phyloP scores from a whole-genome alignment of 2,329 filamentous ascomycete species.

The Colletotrichum sansevieriae region DNA sequence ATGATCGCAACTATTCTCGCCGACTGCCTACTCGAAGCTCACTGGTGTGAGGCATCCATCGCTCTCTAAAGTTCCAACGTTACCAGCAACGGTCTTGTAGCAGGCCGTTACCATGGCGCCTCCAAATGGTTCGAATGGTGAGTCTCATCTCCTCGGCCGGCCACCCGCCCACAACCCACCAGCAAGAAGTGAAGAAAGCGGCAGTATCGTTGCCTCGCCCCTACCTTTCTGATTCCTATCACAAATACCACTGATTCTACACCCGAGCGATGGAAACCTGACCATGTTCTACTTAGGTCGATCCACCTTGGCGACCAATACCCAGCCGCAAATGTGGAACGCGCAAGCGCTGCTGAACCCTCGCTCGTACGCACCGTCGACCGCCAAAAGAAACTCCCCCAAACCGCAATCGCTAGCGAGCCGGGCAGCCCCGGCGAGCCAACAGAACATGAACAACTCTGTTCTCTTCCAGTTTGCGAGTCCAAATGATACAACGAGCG shows the following conservation, averaged over 20 bases:
- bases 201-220: background rate
- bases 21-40: conserved; percentile 30
- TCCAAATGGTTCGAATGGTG: conserved; percentile 40
- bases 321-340: conserved; percentile 40
- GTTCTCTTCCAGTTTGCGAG: conserved; percentile 60
- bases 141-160: background rate
- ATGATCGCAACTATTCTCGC: conserved; percentile 35
- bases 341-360: conserved; percentile 40
- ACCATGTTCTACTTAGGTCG: conserved; percentile 33
- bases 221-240: conserved; percentile 2
- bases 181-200: too few species aligned
- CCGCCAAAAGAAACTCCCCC: conserved; percentile 31
- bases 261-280: conserved; percentile 21
- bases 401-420: conserved; percentile 35
- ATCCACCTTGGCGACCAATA: conserved; percentile 31
- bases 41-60: conserved; percentile 10
- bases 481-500: conserved; percentile 49
- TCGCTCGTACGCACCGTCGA: conserved; percentile 30
- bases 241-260: too few species aligned
- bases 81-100: background rate
- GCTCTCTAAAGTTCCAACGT: background rate
- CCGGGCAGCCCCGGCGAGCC: conserved; percentile 23
- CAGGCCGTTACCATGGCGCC: conserved; percentile 38
- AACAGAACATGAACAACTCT: conserved; percentile 46
- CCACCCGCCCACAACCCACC: background rate